Evolutionary conservation across 23 red algal species (phyloP).

Genomic region (Gracilaria gracilis): DNA sequence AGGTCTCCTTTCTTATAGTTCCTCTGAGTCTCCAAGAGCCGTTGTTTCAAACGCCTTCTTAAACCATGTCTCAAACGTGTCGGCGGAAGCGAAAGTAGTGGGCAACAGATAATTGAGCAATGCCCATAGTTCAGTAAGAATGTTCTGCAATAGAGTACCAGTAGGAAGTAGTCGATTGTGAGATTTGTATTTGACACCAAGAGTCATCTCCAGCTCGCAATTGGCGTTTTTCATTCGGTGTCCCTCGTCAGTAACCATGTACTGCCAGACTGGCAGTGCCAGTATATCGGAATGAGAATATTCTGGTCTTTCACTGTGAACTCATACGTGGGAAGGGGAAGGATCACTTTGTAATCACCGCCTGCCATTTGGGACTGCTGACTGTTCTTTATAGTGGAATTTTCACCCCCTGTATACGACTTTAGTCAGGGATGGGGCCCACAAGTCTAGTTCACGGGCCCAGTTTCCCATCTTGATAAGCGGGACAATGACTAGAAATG

Average conservation of each 20-base stretch:
- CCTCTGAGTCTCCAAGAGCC: slow-evolving; percentile 74
- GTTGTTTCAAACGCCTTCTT: slow-evolving; percentile 90
- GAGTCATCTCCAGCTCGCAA: slow-evolving; percentile 83
- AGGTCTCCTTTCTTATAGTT: slow-evolving; percentile 88
- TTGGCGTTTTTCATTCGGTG: slow-evolving; percentile 99
- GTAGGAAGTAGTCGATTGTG: slow-evolving; percentile 90
- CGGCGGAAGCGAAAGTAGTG: slow-evolving; percentile 92
- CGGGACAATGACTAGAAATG: slow-evolving; percentile 95
- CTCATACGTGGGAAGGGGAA: slow-evolving; percentile 97
- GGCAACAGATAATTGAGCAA: slow-evolving; percentile 98
- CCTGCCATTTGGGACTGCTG: slow-evolving; percentile 54
- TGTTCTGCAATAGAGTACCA: slow-evolving; percentile 98
- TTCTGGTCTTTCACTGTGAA: slow-evolving; percentile 81
- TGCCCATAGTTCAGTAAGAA: slow-evolving; percentile 96
- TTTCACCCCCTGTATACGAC: slow-evolving; percentile 91
- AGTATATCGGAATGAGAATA: slow-evolving; percentile 74
- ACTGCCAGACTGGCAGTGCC: too few relatives aligned
- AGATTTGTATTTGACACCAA: slow-evolving; percentile 84
- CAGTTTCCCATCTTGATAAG: slow-evolving; percentile 95
- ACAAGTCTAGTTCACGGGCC: slow-evolving; percentile 89
- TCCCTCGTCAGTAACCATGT: slow-evolving; percentile 98
- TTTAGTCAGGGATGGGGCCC: slow-evolving; percentile 85
- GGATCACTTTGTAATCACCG: slow-evolving; percentile 82
- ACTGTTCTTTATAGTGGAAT: slow-evolving; percentile 57
- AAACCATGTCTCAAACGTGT: slow-evolving; percentile 98